These are phyloP conservation scores for Teratosphaeria viscida DNA, from an alignment of 2,329 filamentous ascomycete species.

Conservation along the genomic window DNA sequence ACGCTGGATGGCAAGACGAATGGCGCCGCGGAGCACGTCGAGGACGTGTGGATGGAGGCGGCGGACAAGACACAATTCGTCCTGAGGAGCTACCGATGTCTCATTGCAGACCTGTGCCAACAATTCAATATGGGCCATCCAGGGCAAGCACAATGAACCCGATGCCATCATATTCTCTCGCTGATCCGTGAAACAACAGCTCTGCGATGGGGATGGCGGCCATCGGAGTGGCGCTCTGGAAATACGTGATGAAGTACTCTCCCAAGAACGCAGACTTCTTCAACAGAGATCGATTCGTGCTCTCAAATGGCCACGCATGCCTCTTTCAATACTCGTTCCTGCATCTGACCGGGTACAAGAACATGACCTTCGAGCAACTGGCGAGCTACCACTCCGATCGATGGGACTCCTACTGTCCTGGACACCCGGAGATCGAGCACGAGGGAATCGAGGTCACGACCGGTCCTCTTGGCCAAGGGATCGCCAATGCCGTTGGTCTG, in stretches of 20 bases:
- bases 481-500: slow-evolving; percentile 93
- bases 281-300: slow-evolving; percentile 52
- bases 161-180: neutral
- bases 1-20: slow-evolving; percentile 16
- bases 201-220: slow-evolving; percentile 52
- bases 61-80: slow-evolving; percentile 32
- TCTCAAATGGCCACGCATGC: slow-evolving; percentile 51
- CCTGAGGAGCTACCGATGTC: slow-evolving; percentile 48
- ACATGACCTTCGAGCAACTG: slow-evolving; percentile 47
- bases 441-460: slow-evolving; percentile 51
- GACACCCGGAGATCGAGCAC: slow-evolving; percentile 44
- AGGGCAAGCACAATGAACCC: slow-evolving; percentile 37
- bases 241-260: slow-evolving; percentile 52
- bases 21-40: slow-evolving; percentile 5
- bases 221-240: slow-evolving; percentile 52
- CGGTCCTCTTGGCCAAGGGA: slow-evolving; percentile 81
- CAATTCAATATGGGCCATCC: slow-evolving; percentile 62
- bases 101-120: slow-evolving; percentile 59
- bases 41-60: slow-evolving; percentile 16
- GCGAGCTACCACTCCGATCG: slow-evolving; percentile 43
- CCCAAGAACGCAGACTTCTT: slow-evolving; percentile 47
- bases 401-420: slow-evolving; percentile 41
- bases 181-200: slow-evolving; percentile 25
- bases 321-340: slow-evolving; percentile 47
- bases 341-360: slow-evolving; percentile 41